Conservation (phyloP, 202 grass and related monocot genomes). For the Digitaria exilis region DNA sequence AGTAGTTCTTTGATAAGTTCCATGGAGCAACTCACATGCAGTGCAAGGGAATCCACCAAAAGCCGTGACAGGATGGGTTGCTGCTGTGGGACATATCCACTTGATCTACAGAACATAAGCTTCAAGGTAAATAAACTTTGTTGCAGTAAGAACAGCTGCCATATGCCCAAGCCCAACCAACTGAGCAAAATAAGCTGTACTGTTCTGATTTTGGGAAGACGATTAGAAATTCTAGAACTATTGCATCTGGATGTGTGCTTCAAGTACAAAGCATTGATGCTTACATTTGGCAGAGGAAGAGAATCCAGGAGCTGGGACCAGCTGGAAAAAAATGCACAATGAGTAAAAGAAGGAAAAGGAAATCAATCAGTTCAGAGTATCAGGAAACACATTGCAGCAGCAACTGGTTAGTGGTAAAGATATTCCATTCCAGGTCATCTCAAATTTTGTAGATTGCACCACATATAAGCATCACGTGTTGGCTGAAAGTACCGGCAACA, state of each 20-base stretch:
- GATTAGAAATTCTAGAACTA: conserved; percentile 11
- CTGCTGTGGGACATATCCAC: conserved; percentile 91
- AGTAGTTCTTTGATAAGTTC: background rate
- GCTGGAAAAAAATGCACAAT: conserved; percentile 61
- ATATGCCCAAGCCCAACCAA: conserved; percentile 5
- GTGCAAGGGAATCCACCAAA: conserved; percentile 90
- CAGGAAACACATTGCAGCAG: conserved; percentile 28
- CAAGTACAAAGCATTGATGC: conserved; percentile 56
- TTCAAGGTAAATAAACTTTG: conserved; percentile 35
- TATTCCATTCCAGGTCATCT: conserved; percentile 37
- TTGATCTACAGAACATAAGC: conserved; percentile 71
- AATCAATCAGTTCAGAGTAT: conserved; percentile 35
- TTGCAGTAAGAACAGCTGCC: background rate
- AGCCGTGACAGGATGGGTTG: conserved; percentile 63
- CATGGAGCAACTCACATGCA: conserved; percentile 62
- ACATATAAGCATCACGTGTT: conserved; percentile 20
- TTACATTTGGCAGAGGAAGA: conserved; percentile 93
- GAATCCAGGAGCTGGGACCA: conserved; percentile 92
- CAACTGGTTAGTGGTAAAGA: conserved; percentile 42
- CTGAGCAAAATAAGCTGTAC: conserved; percentile 16
- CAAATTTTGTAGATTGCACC: conserved; percentile 22
- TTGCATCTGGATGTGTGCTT: conserved; percentile 5
- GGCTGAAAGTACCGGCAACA: conserved; percentile 15
- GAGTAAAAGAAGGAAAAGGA: conserved; percentile 23
- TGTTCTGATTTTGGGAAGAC: background rate